phyloP scores from a whole-genome alignment of 768 basidiomycete species.

The Boletus rubescentipes region DNA sequence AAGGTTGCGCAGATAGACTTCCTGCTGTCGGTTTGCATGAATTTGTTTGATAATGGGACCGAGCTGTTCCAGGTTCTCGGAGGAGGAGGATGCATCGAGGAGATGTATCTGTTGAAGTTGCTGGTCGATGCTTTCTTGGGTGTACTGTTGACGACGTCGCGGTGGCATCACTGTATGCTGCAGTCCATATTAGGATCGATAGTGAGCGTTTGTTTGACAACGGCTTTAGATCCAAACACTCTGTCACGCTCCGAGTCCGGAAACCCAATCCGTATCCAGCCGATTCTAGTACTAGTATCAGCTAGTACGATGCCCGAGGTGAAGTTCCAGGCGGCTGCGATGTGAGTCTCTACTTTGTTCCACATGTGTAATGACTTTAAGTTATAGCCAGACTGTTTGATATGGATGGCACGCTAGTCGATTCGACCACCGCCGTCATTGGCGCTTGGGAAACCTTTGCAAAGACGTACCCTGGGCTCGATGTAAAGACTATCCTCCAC shows the following conservation, averaged over 20 bases:
- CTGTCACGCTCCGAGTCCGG: not conserved
- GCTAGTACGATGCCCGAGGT: constrained; percentile 31
- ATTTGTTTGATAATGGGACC: constrained; percentile 95
- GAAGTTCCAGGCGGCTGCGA: constrained; percentile 40
- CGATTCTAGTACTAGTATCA: too few species aligned
- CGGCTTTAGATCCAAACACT: constrained; percentile 37
- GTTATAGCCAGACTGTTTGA: constrained; percentile 58
- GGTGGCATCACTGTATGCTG: constrained; percentile 59
- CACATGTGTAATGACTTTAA: not conserved
- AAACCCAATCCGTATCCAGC: not conserved
- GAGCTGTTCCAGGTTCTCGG: constrained; percentile 94
- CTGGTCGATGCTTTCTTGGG: constrained; percentile 82
- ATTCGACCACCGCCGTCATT: constrained; percentile 79
- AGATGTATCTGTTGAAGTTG: constrained; percentile 91
- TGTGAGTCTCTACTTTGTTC: constrained; percentile 29
- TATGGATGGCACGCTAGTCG: constrained; percentile 82
- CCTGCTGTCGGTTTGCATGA: constrained; percentile 83
- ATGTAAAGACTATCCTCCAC: constrained; percentile 59
- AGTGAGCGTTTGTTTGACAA: constrained; percentile 40
- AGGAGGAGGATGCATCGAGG: constrained; percentile 81
- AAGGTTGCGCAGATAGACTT: constrained; percentile 82
- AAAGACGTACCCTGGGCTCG: constrained; percentile 62
- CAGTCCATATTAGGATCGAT: constrained; percentile 12
- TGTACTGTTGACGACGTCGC: constrained; percentile 68
- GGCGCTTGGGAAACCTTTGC: constrained; percentile 84